These are phyloP conservation scores for Nicotiana undulata DNA, from an alignment of 257 asterid species.

Conservation along the genomic window DNA sequence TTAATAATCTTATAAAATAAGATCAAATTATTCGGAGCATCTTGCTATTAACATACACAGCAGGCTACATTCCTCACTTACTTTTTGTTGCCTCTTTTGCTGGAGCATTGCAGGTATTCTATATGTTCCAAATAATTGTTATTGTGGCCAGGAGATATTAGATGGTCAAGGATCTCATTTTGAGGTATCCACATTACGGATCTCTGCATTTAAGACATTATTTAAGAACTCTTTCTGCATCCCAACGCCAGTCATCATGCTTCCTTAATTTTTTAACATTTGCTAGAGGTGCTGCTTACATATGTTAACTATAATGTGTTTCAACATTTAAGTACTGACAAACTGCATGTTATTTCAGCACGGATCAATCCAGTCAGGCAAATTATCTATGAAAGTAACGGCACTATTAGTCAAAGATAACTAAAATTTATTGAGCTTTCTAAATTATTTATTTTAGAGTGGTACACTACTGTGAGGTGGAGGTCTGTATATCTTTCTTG, in stretches of 20 bases:
- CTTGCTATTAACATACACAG: too few relatives aligned
- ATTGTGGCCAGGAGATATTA: background rate
- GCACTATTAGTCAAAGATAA: background rate
- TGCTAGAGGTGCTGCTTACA: too few relatives aligned
- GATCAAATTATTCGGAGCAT: too few relatives aligned
- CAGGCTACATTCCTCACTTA: too few relatives aligned
- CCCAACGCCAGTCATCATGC: background rate
- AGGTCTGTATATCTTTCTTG: constrained; percentile 72
- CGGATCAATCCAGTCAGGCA: constrained; percentile 84
- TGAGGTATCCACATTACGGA: background rate
- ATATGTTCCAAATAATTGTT: background rate
- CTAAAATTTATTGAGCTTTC: too few relatives aligned
- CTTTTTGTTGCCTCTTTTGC: constrained; percentile 98
- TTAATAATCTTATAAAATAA: too few relatives aligned
- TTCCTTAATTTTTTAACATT: too few relatives aligned
- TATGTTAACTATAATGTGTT: too few relatives aligned
- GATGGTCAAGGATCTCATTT: background rate
- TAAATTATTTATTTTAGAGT: constrained; percentile 26
- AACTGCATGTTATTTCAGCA: too few relatives aligned
- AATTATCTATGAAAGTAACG: background rate
- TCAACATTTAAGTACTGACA: too few relatives aligned
- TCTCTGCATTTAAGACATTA: background rate
- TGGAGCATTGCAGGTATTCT: constrained; percentile 83
- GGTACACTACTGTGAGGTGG: constrained; percentile 91
- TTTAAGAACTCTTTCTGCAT: background rate